Conservation (phyloP, 345 rosid genomes). For the Moricandia moricandioides region DNA sequence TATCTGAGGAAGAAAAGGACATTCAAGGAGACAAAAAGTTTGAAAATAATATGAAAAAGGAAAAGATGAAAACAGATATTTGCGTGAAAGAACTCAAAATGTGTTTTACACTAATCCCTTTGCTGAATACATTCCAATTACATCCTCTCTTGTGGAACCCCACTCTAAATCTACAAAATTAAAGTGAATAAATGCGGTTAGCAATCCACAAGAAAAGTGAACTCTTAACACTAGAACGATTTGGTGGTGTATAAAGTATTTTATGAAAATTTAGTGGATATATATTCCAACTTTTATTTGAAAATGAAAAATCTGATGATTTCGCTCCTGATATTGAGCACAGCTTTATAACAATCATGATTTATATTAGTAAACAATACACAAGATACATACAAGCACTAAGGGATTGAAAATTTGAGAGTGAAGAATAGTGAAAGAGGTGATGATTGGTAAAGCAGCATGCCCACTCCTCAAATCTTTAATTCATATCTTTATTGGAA, state of each 20-base stretch:
- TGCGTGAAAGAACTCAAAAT: conserved; percentile 26
- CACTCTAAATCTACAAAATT: conserved; percentile 13
- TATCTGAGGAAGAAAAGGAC: conserved; percentile 17
- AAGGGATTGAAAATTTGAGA: conserved; percentile 2
- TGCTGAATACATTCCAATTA: conserved; percentile 22
- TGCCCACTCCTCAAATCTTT: conserved; percentile 32
- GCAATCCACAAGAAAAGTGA: background rate
- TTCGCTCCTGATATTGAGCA: conserved; percentile 24
- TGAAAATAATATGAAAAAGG: conserved; percentile 19
- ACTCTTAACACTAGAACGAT: background rate
- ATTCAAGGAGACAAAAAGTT: conserved; percentile 38
- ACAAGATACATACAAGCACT: conserved; percentile 26
- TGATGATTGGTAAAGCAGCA: conserved; percentile 41
- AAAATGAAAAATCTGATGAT: background rate
- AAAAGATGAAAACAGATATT: background rate
- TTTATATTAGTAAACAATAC: conserved; percentile 10
- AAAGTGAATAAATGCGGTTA: background rate
- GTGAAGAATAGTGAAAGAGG: conserved; percentile 7
- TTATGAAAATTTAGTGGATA: conserved; percentile 20
- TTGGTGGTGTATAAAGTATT: background rate
- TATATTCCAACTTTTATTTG: background rate
- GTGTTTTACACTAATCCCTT: conserved; percentile 38
- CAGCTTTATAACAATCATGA: conserved; percentile 1
- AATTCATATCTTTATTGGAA: conserved; percentile 31
- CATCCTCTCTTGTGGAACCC: conserved; percentile 20